Percentiles rank a stretch among this genome's conserved stretches.
Conservation (phyloP, 2,329 filamentous ascomycete species). For the Fusarium sp. region DNA sequence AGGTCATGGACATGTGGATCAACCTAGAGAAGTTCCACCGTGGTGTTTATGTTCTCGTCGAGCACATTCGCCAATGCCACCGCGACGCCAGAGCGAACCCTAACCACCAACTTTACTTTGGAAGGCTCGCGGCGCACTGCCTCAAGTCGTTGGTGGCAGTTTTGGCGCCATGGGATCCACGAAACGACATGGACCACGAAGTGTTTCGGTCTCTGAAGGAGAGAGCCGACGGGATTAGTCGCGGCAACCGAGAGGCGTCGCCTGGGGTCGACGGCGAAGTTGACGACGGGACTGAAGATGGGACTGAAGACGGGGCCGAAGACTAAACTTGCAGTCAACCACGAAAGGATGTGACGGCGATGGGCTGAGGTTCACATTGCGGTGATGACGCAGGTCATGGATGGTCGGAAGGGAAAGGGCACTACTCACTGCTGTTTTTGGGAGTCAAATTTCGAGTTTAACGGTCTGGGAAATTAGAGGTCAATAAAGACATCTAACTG, state of each 20-base stretch:
- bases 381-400: not conserved
- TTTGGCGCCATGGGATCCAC: not conserved
- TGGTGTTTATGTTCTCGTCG: not conserved
- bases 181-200: not conserved
- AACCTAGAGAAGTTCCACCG: accelerated
- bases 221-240: not conserved
- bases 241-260: not conserved
- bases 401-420: not conserved
- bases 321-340: accelerated
- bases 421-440: not conserved
- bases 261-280: not conserved
- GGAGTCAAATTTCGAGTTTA: not conserved
- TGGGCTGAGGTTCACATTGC: not conserved
- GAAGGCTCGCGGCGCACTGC: not conserved
- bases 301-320: too few relatives aligned
- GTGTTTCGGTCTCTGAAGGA: not conserved
- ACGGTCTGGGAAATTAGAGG: not conserved
- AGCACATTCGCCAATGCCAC: not conserved
- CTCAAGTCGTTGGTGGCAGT: not conserved
- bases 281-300: not conserved
- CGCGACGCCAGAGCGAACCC: not conserved
- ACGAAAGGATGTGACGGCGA: accelerated
- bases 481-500: too few relatives aligned
- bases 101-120: not conserved
- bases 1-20: too few relatives aligned